Evolutionary conservation across 331 rosid species (phyloP), one percentile per base, ranked within the genome.

Genomic region (Rhamnella rubrinervis): DNA sequence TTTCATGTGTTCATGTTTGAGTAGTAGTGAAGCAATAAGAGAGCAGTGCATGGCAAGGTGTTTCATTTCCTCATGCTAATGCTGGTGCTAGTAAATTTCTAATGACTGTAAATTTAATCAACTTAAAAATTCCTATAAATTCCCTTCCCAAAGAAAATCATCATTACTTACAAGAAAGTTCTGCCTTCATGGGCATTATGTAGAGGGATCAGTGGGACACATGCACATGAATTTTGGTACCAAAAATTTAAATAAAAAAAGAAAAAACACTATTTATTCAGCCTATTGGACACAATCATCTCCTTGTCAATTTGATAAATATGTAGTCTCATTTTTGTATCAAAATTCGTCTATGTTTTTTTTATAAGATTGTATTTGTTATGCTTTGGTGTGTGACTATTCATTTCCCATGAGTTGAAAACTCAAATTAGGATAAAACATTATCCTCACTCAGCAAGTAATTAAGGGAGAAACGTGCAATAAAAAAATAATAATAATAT

Each of bases 21-120:
- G 80, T 76, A 64, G 47, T 62, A 46, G 71, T 57, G 41, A 77
- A 77, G 73, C 76, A 71, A 71, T 14, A 31, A 21, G 9, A 44
- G 49, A 44, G 16, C 31, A 50, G 46, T 72, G 53, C 59, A 63
- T 16, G 57, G 69, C 57, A 65, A 59, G 41, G 39, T 14, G 35
- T 31, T 31, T 3, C 35, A 31, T 15, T 40, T 50, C 49, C 6
- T 44, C 49, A 17, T 47, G 52, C 51, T 20, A 21, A 5, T 31
- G 5, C 35, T 28, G 3, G 3, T 28, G 3, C 35, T 31, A 4
- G 35, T 31, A 31, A 31, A 31, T 41, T 68, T 68, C 72, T 55
- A 68, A 20, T 56, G 62, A 40, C 39, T 44, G 49, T 15, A 44
- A 8, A 44, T 7, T 9, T 31, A 31, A 23, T 23, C 1, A 9